phyloP scores from a whole-genome alignment of 805 yeast genomes.

The Schwanniomyces pseudopolymorphus region DNA sequence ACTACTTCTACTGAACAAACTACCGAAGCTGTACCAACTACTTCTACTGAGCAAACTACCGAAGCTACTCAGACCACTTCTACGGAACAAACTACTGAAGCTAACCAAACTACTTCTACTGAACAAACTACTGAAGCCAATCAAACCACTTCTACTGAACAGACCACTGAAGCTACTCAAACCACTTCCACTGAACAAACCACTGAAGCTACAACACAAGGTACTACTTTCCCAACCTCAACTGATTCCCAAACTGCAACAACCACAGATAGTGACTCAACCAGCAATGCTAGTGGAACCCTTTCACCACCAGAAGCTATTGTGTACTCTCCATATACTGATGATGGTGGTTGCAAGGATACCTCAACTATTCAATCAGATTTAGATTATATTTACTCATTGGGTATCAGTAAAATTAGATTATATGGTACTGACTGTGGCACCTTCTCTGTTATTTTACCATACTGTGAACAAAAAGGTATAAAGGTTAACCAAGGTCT shows the following conservation, averaged over 20 bases:
- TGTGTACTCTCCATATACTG: conserved; percentile 77
- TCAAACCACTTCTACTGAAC: conserved; percentile 12
- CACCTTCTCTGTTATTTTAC: conserved; percentile 62
- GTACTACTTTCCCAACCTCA: conserved; percentile 13
- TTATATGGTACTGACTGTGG: conserved; percentile 87
- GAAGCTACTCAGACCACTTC: conserved; percentile 13
- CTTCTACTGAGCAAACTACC: conserved; percentile 9
- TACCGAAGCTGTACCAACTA: conserved; percentile 4
- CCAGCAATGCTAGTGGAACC: background rate
- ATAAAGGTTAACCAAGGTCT: conserved; percentile 81
- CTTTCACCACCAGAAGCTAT: conserved; percentile 52
- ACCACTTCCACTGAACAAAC: conserved; percentile 8
- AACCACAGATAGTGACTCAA: conserved; percentile 13
- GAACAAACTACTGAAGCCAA: conserved; percentile 2
- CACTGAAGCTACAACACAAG: conserved; percentile 7
- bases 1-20: conserved; percentile 13
- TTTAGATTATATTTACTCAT: conserved; percentile 52
- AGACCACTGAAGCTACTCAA: conserved; percentile 11
- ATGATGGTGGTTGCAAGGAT: conserved; percentile 67
- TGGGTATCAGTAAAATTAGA: conserved; percentile 68
- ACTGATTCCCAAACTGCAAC: conserved; percentile 13
- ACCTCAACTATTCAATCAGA: conserved; percentile 55
- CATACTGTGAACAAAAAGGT: conserved; percentile 59
- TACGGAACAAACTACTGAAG: conserved; percentile 8
- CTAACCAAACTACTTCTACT: conserved; percentile 14